These are phyloP conservation scores for Hypoxylon fragiforme DNA, from an alignment of 495 filamentous ascomycete species.

Conservation along the genomic window DNA sequence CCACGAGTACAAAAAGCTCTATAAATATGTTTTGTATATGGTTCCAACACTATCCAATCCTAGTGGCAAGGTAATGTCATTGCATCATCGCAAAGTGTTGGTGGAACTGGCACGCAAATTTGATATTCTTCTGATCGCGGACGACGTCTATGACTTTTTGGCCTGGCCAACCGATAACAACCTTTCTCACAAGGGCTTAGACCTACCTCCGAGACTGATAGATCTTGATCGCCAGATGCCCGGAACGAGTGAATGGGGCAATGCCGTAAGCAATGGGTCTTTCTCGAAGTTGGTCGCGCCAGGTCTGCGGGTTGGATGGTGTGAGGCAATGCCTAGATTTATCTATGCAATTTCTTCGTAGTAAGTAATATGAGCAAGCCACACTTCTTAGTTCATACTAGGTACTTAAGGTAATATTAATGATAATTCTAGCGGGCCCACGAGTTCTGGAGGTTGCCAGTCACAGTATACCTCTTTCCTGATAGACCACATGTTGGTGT, in stretches of 20 bases:
- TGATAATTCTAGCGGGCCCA: slow-evolving; percentile 56
- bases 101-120: slow-evolving; percentile 68
- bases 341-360: slow-evolving; percentile 64
- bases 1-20: slow-evolving; percentile 59
- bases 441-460: slow-evolving; percentile 68
- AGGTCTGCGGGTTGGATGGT: slow-evolving; percentile 73
- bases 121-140: slow-evolving; percentile 70
- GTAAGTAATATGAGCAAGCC: slow-evolving; percentile 52
- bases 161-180: slow-evolving; percentile 58
- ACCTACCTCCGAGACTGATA: slow-evolving; percentile 66
- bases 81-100: slow-evolving; percentile 59
- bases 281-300: slow-evolving; percentile 79
- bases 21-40: slow-evolving; percentile 74
- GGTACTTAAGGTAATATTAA: too few species aligned
- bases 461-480: slow-evolving; percentile 67
- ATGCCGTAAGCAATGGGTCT: slow-evolving; percentile 71
- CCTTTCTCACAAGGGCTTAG: slow-evolving; percentile 32
- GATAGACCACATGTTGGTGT: slow-evolving; percentile 60
- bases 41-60: slow-evolving; percentile 80
- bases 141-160: slow-evolving; percentile 84
- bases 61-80: slow-evolving; percentile 67
- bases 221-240: slow-evolving; percentile 69
- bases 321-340: slow-evolving; percentile 66
- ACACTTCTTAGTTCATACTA: too few species aligned
- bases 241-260: slow-evolving; percentile 62